Conservation (phyloP, 208 protist genomes). For the Acanthamoeba castellanii region DNA sequence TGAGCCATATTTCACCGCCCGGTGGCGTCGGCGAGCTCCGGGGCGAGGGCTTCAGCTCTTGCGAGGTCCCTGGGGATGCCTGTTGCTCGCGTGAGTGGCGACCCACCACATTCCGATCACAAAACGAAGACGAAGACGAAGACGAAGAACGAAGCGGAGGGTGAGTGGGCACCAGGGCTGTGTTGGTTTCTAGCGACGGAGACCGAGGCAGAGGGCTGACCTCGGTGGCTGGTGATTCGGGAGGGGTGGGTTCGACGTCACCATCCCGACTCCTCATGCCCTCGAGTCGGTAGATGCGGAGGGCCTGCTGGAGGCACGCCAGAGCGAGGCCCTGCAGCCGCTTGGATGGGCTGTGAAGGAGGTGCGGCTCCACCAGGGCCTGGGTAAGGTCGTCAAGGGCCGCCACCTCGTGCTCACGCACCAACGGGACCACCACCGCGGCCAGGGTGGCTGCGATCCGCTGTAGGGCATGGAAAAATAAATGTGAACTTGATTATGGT, state of each 20-base stretch:
- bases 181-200: background rate
- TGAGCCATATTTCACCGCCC: background rate
- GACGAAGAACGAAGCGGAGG: too few species aligned
- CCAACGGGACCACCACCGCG: background rate
- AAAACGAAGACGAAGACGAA: too few species aligned
- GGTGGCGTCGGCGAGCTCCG: background rate
- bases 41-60: background rate
- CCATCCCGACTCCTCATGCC: background rate
- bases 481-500: background rate
- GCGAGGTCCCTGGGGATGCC: background rate
- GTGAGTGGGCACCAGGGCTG: too few species aligned
- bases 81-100: too few species aligned
- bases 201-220: background rate
- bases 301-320: background rate
- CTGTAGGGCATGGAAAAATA: background rate
- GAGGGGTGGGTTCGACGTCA: background rate
- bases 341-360: background rate
- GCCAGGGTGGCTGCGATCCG: background rate
- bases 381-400: background rate
- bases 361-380: background rate
- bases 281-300: background rate
- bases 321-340: slow-evolving; percentile 1
- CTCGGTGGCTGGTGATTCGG: background rate
- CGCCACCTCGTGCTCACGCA: background rate
- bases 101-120: too few species aligned